Conservation (phyloP, 164 flowering plant genomes). For the Buxus sempervirens region DNA sequence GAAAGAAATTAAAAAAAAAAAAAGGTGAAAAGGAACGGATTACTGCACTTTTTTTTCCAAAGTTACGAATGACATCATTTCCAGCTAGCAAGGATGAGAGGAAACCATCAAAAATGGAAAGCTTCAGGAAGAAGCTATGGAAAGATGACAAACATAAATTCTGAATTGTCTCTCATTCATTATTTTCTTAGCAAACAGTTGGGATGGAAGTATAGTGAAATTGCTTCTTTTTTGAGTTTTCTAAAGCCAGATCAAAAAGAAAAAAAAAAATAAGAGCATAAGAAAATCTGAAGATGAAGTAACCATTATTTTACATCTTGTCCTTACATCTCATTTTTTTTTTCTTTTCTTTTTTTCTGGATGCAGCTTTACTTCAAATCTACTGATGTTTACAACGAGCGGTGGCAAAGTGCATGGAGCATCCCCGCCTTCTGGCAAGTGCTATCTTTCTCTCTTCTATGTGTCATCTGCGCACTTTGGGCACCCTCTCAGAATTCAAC, state of each 20-base stretch:
- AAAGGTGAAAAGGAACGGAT: too few species aligned
- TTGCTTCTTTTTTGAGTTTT: too few species aligned
- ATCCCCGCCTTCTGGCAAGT: slow-evolving; percentile 99
- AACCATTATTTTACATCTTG: not conserved
- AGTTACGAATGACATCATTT: too few species aligned
- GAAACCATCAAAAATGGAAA: too few species aligned
- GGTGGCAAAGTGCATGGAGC: slow-evolving; percentile 96
- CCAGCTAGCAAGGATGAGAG: too few species aligned
- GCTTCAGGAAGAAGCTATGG: too few species aligned
- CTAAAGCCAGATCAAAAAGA: too few species aligned
- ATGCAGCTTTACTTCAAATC: slow-evolving; percentile 93
- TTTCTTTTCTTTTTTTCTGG: not conserved
- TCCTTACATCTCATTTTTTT: not conserved
- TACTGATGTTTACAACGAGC: slow-evolving; percentile 78
- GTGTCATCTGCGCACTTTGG: slow-evolving; percentile 92
- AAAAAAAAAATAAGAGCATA: too few species aligned
- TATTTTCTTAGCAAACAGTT: not conserved
- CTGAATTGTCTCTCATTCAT: not conserved
- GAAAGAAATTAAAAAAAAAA: not conserved
- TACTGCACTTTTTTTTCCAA: too few species aligned
- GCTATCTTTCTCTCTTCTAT: slow-evolving; percentile 80
- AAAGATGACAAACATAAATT: too few species aligned
- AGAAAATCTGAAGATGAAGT: not conserved
- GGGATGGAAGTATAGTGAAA: too few species aligned
- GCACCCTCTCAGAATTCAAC: slow-evolving; percentile 92